Evolutionary conservation across 1,284 basidiomycete genomes (phyloP).

Genomic region (Puccinia novopanici): DNA sequence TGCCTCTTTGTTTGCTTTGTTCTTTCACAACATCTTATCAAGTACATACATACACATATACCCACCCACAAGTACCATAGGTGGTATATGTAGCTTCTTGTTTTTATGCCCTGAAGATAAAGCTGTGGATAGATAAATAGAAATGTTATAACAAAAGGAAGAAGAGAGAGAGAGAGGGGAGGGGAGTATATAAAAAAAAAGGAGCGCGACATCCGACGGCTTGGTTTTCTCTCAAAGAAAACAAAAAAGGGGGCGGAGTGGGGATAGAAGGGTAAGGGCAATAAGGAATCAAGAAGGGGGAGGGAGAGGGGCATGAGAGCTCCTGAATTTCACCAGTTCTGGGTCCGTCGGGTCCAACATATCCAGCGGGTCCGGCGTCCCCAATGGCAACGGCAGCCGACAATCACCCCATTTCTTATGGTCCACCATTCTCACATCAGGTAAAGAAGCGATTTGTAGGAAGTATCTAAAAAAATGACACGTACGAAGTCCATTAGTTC

Average conservation of each 20-base stretch:
- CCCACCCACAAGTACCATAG: not conserved
- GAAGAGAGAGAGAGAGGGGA: not conserved
- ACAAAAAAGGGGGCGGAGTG: not conserved
- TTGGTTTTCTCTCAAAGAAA: constrained; percentile 11
- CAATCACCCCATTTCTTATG: constrained; percentile 47
- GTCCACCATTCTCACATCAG: constrained; percentile 31
- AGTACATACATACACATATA: not conserved
- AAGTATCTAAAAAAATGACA: constrained; percentile 21
- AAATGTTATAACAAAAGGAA: not conserved
- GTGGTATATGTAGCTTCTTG: not conserved
- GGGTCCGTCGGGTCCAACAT: constrained; percentile 33
- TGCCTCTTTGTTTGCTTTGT: not conserved
- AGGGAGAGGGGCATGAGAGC: not conserved
- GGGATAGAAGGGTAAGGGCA: not conserved
- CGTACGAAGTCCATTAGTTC: no score
- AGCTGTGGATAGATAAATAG: not conserved
- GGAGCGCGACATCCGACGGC: not conserved
- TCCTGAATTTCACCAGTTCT: constrained; percentile 37
- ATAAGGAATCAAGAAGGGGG: constrained; percentile 18
- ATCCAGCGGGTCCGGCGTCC: constrained; percentile 25
- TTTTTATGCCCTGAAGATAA: not conserved
- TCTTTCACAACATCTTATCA: not conserved
- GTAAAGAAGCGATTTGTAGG: constrained; percentile 30
- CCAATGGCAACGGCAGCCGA: constrained; percentile 25
- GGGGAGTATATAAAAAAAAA: not conserved